phyloP scores from a whole-genome alignment of 2,329 filamentous ascomycete genomes.

The Albophoma yamanashiensis region DNA sequence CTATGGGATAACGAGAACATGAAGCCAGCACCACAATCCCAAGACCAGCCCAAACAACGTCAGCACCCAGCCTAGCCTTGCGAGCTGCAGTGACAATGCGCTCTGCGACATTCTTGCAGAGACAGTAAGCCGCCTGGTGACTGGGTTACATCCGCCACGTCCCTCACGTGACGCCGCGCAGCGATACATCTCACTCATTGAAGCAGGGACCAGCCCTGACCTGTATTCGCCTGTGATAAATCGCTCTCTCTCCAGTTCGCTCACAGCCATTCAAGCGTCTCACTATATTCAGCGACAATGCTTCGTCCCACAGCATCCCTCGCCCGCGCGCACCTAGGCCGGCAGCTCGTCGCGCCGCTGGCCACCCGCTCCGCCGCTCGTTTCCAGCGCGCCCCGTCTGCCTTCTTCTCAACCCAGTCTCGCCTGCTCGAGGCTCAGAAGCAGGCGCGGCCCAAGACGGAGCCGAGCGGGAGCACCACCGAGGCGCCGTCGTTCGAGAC shows the following conservation, averaged over 20 bases:
- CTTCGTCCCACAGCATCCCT: background rate
- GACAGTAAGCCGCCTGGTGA: background rate
- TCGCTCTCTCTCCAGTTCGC: background rate
- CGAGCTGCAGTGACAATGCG: background rate
- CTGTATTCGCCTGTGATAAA: background rate
- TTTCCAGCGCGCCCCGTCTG: background rate
- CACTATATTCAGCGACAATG: background rate
- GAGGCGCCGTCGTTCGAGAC: background rate
- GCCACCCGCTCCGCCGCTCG: background rate
- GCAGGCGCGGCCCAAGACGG: background rate
- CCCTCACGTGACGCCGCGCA: background rate
- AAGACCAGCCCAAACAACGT: background rate
- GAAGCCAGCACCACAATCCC: background rate
- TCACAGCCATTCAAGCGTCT: no score
- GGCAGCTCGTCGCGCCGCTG: background rate
- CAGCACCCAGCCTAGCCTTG: background rate
- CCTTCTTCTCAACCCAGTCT: background rate
- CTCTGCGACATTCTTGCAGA: background rate
- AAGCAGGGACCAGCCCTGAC: background rate
- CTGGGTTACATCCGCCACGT: background rate
- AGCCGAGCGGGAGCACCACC: background rate
- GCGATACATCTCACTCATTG: background rate
- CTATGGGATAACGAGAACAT: background rate
- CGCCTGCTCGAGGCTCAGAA: background rate
- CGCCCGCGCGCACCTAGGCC: background rate